Conservation (phyloP, 2,329 filamentous ascomycete genomes). For the Ophiostoma ulmi region DNA sequence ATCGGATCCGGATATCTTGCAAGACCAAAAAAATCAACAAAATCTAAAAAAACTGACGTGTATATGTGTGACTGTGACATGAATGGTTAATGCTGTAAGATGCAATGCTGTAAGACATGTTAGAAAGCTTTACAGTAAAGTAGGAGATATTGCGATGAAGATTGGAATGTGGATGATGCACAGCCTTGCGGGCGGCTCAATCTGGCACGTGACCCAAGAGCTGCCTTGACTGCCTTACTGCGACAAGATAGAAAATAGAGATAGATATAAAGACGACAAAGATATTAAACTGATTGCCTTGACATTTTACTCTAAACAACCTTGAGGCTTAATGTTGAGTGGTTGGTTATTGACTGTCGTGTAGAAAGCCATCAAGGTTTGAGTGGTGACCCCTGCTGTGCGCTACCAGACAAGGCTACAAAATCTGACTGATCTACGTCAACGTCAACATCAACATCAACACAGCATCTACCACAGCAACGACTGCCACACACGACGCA, state of each 20-base stretch:
- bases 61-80: not conserved
- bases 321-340: not conserved
- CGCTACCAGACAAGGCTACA: slow-evolving; percentile 17
- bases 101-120: not conserved
- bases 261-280: not conserved
- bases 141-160: not conserved
- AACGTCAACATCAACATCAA: slow-evolving; percentile 9
- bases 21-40: slow-evolving; percentile 42
- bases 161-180: not conserved
- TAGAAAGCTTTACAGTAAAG: not conserved
- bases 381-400: slow-evolving; percentile 1
- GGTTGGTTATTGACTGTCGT: not conserved
- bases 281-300: not conserved
- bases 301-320: too few species aligned
- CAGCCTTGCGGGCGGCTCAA: not conserved
- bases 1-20: slow-evolving; percentile 80
- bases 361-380: not conserved
- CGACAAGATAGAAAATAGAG: not conserved
- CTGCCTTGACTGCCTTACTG: not conserved
- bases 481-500: not conserved
- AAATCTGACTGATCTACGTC: not conserved
- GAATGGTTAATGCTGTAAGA: not conserved
- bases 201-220: not conserved
- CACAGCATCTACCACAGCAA: not conserved
- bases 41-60: slow-evolving; percentile 34